Base-by-base conservation (phyloP, 2,329 filamentous ascomycete genomes). In the Dendryphion nanum region DNA sequence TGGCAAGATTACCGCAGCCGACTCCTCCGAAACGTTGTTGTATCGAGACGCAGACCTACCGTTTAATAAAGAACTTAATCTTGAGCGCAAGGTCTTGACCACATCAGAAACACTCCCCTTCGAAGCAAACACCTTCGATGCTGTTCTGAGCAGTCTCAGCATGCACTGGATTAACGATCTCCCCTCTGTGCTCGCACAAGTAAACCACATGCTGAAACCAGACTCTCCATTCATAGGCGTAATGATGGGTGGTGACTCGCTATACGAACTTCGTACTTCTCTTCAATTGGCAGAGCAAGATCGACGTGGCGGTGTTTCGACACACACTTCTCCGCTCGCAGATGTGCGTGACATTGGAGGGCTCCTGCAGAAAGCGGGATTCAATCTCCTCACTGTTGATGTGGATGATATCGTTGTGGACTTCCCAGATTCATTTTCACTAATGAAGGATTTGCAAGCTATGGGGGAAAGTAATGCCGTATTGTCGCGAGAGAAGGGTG, bases 131-230 rank as follows among this genome's bases (percentile, higher is more conserved):
- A 81, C 83, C 3, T 97, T 96, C 64, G 90, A 97, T 63, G 81
- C 95, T 5, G 87, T 96, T 8, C 73, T 98, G 45, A 95, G 88
- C 61, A 95, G 86, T 39, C 71, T 95, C 42, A 90, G 86, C 41
- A 74, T 98, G 62, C 93, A 98, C 68, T 98, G 93, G 93, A 86
- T 96, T 74, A 98, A 98, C 64, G 89, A 98, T 64, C 79, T 98
- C 4, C 93, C 93, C 0, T 86, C 85, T 1, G 73, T 94, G 8
- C 76, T 98, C 2, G 75, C 82, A 2, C 88, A 95, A 60, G 85
- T 96, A 61, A 95, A 95, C 72, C 78, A 79, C 48, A 73, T 94
- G 21, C 77, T 98, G 18, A 95, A 94, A 67, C 89, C 91, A 0
- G 93, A 98, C 64, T 78, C 79, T 40, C 89, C 94, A 1, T 95